Evolutionary conservation across 2,329 filamentous ascomycete genomes (phyloP).

Genomic region (Fusarium oxysporum): DNA sequence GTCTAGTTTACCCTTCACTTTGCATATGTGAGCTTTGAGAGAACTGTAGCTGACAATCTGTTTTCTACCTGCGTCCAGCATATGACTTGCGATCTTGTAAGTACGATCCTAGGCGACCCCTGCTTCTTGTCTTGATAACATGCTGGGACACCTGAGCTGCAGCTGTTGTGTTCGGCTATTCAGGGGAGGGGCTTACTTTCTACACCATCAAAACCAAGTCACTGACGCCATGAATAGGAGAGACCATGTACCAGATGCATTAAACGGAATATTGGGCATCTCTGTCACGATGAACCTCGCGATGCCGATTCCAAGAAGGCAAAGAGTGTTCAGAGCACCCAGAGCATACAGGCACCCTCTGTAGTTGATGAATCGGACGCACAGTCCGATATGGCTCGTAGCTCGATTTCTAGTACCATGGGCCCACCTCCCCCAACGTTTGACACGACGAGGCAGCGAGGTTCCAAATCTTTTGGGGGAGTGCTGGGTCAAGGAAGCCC

Average conservation of each 20-base stretch:
- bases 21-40: constrained; percentile 30
- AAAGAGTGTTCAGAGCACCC: constrained; percentile 67
- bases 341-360: constrained; percentile 58
- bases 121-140: constrained; percentile 41
- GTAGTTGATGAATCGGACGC: constrained; percentile 71
- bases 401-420: constrained; percentile 69
- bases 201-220: constrained; percentile 22
- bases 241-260: constrained; percentile 97
- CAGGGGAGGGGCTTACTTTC: constrained; percentile 26
- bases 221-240: constrained; percentile 69
- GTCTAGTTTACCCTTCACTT: constrained; percentile 17
- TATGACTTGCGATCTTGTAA: constrained; percentile 93
- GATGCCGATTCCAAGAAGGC: constrained; percentile 84
- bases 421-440: constrained; percentile 61
- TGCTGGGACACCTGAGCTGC: constrained; percentile 15
- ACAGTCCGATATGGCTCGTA: constrained; percentile 61
- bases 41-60: constrained; percentile 43
- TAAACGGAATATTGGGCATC: constrained; percentile 97
- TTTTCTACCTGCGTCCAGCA: constrained; percentile 65
- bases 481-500: constrained; percentile 63
- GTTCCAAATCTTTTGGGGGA: constrained; percentile 58
- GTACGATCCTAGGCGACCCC: constrained; percentile 50
- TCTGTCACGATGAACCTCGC: constrained; percentile 97
- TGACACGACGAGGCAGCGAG: constrained; percentile 50
- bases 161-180: constrained; percentile 18